Percentiles rank a stretch among this genome's conserved stretches.
phyloP scores from a whole-genome alignment of 2,329 filamentous ascomycete genomes.

The Trichoderma brevicompactum region DNA sequence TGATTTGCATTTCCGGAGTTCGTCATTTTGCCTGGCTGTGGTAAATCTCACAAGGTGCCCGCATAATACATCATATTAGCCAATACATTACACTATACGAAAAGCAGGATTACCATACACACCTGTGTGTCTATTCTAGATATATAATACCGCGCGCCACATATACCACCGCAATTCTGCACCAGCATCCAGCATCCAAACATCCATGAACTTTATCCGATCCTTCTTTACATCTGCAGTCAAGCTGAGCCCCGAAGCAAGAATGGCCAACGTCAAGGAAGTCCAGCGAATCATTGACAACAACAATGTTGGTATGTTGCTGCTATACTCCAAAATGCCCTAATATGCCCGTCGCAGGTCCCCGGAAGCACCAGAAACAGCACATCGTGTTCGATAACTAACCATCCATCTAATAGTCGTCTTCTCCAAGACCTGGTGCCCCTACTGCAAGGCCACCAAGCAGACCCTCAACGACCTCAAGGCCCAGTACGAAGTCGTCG shows the following conservation, averaged over 20 bases:
- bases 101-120: too few relatives aligned
- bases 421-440: constrained; percentile 97
- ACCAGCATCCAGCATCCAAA: background rate
- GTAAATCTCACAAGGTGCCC: constrained; percentile 10
- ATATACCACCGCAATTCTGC: background rate
- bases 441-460: constrained; percentile 86
- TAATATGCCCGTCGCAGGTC: too few relatives aligned
- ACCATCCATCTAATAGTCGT: constrained; percentile 62
- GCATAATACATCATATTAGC: constrained; percentile 1
- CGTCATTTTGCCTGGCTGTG: constrained; percentile 17
- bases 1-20: background rate
- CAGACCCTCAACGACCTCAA: constrained; percentile 68
- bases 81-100: background rate
- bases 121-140: background rate
- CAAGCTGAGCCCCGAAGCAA: constrained; percentile 62
- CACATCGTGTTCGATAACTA: background rate
- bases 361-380: background rate
- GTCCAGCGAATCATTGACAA: constrained; percentile 86
- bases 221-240: constrained; percentile 68
- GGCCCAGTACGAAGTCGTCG: constrained; percentile 74
- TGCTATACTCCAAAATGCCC: too few relatives aligned
- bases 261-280: constrained; percentile 83
- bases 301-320: constrained; percentile 74
- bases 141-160: too few relatives aligned
- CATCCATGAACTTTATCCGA: constrained; percentile 68